Base-by-base conservation (phyloP, 192 early-diverging fungal genomes). In the Backusella macrospora region DNA sequence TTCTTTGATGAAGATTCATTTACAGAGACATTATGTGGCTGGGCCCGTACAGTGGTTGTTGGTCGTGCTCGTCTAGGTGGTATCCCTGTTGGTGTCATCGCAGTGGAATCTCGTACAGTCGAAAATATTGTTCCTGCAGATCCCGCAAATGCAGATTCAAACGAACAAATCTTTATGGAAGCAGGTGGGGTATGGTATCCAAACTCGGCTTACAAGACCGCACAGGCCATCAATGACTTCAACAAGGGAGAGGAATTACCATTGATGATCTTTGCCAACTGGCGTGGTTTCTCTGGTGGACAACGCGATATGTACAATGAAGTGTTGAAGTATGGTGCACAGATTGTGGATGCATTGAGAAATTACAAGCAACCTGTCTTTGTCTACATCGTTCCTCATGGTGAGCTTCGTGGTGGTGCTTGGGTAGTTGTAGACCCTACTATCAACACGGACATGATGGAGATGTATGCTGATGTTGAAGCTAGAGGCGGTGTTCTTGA, bases 101-200 rank as follows among this genome's bases (percentile, higher is more conserved):
- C 96, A 10, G 96, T 98, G 12, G 97, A 99, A 82, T 95, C 93
- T 15, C 92, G 96, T n/a, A 91, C 93, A 0, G 95, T 96, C 8
- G 96, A 98, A 82, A 88, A 90, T 76, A 88, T 97, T 40, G 86
- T 96, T 45, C 94, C 91, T 3, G 97, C 97, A 45, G 97, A 99
- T 80, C 96, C 97, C 7, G 96, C 95, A 37, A 95, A 95, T 84
- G 86, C 93, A 18, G 86, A 91, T 49, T 98, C 96, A 8, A 85
- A 86, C 34, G 96, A 98, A 78, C 93, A 98, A 81, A 88, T 94
- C 1, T 72, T 95, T 62, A 87, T 89, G 74, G 94, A 98, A 80
- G 96, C 97, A n/a, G 96, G 96, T 62, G 92, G 94, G 71, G 97
- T 99, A 43, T 99, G 97, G 97, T 96, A 95, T 79, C 97, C 97